Base-by-base conservation (phyloP, 495 filamentous ascomycete genomes). In the Aspergillus bridgeri region DNA sequence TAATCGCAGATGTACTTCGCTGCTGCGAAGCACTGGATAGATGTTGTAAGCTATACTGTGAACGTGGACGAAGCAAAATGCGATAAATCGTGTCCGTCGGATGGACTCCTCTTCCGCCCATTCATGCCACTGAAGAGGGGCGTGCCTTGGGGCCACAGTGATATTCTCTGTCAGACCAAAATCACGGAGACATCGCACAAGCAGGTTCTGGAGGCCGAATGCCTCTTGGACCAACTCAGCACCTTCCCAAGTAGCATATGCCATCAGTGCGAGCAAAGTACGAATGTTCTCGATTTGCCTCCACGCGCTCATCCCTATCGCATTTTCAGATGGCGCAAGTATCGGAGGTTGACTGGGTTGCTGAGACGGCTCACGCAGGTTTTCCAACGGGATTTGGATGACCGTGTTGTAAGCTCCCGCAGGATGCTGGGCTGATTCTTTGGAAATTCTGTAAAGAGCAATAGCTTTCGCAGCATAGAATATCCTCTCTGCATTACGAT, bases 21-120 rank as follows among this genome's bases (percentile, higher is more conserved):
- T 72, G 56, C 71, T 75, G 24, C 73, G 68, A 22, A 75, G 65
- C 5, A 70, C 69, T 9, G 71, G 73, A 48, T 75, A 74, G 15
- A 66, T 65, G 57, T 75, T 75, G 54, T 72, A 75, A 11, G 73
- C 69, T 19, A 75, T 63, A 42, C 71, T 75, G 48, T 74, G 71
- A 11, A 74, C 65, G 56, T 75, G 71, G 27, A 74, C 69, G 42
- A 74, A 74, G 53, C 70, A 74, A 45, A 75, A 75, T 3, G 73
- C 65, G 17, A 73, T 73, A n/a, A 74, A 63, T 33, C 69, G 69
- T 7, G 73, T 73, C 3, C 73, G 68, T 9, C 73, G 68, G n/a
- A 64, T 57, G 18, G 71, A 72, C 55, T 75, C 73, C 42, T 72
- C 68, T 23, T 75, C 69, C 3, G 68, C 71, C 73, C 73, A 75